Conservation (phyloP, 78 protist genomes). For the Tieghemostelium lacteum region DNA sequence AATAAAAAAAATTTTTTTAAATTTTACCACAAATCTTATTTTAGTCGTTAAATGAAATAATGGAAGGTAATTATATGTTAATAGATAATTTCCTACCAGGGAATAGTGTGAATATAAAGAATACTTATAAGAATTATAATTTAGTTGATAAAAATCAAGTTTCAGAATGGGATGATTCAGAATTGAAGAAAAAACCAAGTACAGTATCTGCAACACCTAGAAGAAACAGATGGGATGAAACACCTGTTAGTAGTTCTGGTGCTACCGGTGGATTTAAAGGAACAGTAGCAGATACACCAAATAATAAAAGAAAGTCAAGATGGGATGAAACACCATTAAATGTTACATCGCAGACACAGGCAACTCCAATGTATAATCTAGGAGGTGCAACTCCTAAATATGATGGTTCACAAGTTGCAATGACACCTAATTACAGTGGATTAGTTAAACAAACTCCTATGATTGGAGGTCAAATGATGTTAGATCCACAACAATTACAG, state of each 20-base stretch:
- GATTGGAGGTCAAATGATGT: neutral
- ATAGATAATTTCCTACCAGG: no score
- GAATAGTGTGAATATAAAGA: no score
- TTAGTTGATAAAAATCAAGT: neutral
- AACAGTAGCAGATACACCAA: conserved; percentile 62
- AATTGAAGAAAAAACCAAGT: neutral
- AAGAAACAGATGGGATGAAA: conserved; percentile 87
- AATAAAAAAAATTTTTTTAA: no score
- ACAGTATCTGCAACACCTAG: conserved; percentile 57
- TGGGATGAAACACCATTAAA: conserved; percentile 93
- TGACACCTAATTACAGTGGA: neutral
- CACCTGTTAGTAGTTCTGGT: conserved; percentile 36
- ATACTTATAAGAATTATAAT: neutral
- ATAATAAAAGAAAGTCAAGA: conserved; percentile 81
- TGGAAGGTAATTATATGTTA: no score
- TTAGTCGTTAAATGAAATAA: no score
- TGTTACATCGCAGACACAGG: conserved; percentile 51
- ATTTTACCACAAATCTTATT: no score
- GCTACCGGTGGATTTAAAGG: neutral
- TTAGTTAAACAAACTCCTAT: neutral
- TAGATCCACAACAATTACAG: conserved; percentile 45
- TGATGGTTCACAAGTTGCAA: conserved; percentile 61
- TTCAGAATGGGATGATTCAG: conserved; percentile 78
- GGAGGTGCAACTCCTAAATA: conserved; percentile 53
- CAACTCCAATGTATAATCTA: conserved; percentile 36